Evolutionary conservation across 805 yeast species (phyloP).

Genomic region (Scheffersomyces ergatensis): DNA sequence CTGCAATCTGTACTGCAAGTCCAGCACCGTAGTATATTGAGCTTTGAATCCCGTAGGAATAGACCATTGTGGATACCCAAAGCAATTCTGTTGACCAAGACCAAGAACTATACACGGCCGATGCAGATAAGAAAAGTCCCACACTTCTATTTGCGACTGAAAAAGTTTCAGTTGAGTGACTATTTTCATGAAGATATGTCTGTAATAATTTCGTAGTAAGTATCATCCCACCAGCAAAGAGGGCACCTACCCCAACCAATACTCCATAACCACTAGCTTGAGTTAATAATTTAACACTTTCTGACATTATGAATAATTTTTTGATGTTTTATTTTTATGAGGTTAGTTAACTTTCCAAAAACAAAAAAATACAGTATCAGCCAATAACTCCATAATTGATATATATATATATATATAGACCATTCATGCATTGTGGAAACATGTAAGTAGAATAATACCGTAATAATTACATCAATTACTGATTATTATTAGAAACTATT

Average conservation of each 20-base stretch:
- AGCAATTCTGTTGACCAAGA: slow-evolving; percentile 28
- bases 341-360: too few species aligned
- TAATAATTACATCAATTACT: too few species aligned
- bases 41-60: slow-evolving; percentile 23
- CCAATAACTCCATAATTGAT: too few species aligned
- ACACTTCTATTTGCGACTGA: slow-evolving; percentile 25
- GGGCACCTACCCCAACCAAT: slow-evolving; percentile 27
- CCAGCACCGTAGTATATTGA: slow-evolving; percentile 24
- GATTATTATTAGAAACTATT: too few species aligned
- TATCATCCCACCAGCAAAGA: slow-evolving; percentile 27
- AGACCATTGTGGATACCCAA: slow-evolving; percentile 23
- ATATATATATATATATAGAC: too few species aligned
- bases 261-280: slow-evolving; percentile 30
- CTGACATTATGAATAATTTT: not conserved
- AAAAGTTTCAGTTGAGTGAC: slow-evolving; percentile 24
- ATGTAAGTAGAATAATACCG: too few species aligned
- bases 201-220: slow-evolving; percentile 20
- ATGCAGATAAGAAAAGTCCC: slow-evolving; percentile 19
- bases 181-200: slow-evolving; percentile 22
- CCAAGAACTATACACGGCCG: slow-evolving; percentile 25
- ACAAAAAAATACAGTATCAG: too few species aligned
- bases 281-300: slow-evolving; percentile 14
- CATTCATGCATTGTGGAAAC: too few species aligned
- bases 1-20: slow-evolving; percentile 22
- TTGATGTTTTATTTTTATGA: too few species aligned